These are phyloP conservation scores for Lasiodiplodia theobromae DNA, from an alignment of 2,329 filamentous ascomycete genomes.

Conservation along the genomic window DNA sequence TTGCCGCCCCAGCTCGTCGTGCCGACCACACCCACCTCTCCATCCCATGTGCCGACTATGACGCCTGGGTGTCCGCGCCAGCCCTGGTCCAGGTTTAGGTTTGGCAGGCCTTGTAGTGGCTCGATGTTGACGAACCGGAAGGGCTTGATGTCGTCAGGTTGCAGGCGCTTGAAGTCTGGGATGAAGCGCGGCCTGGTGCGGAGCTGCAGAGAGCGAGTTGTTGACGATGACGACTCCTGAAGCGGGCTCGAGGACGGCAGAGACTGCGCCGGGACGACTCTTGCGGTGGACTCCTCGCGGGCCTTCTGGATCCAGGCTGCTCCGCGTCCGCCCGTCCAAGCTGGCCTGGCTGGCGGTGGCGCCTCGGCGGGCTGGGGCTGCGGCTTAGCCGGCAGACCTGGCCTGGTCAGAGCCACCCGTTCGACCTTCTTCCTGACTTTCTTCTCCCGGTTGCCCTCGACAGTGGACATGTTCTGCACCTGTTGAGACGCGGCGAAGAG, in stretches of 20 bases:
- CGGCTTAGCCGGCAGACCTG: too few relatives aligned
- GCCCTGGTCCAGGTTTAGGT: not conserved
- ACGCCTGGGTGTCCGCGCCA: slow-evolving; percentile 5
- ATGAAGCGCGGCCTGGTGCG: not conserved
- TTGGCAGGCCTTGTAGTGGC: not conserved
- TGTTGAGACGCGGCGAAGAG: too few relatives aligned
- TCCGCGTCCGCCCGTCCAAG: not conserved
- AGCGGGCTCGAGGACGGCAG: too few relatives aligned
- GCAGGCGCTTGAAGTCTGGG: not conserved
- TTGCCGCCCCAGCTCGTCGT: not conserved
- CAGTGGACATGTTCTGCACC: too few relatives aligned
- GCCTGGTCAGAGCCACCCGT: not conserved
- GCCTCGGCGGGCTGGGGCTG: too few relatives aligned
- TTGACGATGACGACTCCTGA: not conserved
- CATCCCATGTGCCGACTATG: not conserved
- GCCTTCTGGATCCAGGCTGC: not conserved
- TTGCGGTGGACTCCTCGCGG: not conserved
- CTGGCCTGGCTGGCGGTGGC: not conserved
- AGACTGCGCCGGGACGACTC: not conserved
- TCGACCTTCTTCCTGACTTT: not conserved
- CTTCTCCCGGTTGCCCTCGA: not conserved
- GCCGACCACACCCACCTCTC: not conserved
- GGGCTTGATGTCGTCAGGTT: not conserved
- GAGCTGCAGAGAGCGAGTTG: not conserved
- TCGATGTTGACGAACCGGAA: not conserved